Evolutionary conservation across 306 rosid species (phyloP).

Genomic region (Astragalus glycyphyllos): DNA sequence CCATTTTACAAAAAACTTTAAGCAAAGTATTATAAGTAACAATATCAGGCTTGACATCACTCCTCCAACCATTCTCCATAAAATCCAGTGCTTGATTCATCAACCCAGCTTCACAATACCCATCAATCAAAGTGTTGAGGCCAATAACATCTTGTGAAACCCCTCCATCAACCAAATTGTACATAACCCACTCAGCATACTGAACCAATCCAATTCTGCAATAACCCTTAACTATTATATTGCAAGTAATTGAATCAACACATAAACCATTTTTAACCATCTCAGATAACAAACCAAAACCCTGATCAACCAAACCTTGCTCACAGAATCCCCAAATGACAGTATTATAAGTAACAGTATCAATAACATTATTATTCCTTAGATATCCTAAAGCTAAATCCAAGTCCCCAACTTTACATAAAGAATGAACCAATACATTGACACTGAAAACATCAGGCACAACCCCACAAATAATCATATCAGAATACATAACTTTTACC

Average conservation of each 20-base stretch:
- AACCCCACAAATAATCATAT: slow-evolving; percentile 66
- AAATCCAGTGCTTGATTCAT: slow-evolving; percentile 56
- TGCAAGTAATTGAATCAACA: slow-evolving; percentile 68
- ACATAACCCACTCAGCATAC: slow-evolving; percentile 64
- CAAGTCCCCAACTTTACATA: slow-evolving; percentile 72
- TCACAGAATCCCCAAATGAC: slow-evolving; percentile 74
- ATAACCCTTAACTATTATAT: slow-evolving; percentile 68
- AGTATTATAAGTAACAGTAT: slow-evolving; percentile 72
- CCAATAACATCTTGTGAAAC: slow-evolving; percentile 58
- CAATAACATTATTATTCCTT: slow-evolving; percentile 47
- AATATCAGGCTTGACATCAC: slow-evolving; percentile 55
- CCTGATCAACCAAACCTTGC: slow-evolving; percentile 63
- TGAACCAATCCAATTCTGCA: slow-evolving; percentile 63
- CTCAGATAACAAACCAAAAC: slow-evolving; percentile 74
- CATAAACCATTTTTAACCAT: slow-evolving; percentile 63
- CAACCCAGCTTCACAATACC: slow-evolving; percentile 69
- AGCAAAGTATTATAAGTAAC: slow-evolving; percentile 74
- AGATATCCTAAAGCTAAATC: slow-evolving; percentile 61
- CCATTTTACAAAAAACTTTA: slow-evolving; percentile 62
- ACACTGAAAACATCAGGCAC: slow-evolving; percentile 67
- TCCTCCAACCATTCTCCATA: slow-evolving; percentile 53
- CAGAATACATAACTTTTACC: slow-evolving; percentile 60
- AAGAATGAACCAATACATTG: slow-evolving; percentile 75
- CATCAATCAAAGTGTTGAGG: slow-evolving; percentile 64
- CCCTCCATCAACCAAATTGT: slow-evolving; percentile 61